phyloP scores from a whole-genome alignment of 805 yeast genomes.

The Candida piceae region DNA sequence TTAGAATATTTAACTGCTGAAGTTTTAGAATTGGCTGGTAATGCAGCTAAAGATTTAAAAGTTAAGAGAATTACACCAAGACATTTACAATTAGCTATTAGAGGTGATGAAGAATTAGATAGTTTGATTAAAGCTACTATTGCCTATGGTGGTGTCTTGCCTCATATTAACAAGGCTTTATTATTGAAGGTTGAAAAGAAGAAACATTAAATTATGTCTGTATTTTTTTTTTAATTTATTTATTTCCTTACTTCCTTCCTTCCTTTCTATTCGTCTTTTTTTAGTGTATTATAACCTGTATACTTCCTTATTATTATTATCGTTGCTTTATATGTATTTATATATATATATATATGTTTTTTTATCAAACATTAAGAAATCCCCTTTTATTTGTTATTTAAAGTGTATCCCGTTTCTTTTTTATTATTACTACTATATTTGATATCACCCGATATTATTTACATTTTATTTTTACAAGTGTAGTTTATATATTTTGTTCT shows the following conservation, averaged over 20 bases:
- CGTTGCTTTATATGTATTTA: neutral
- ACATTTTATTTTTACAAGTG: too few species aligned
- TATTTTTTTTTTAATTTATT: neutral
- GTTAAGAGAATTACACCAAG: conserved; percentile 97
- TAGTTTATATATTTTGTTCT: too few species aligned
- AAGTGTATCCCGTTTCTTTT: too few species aligned
- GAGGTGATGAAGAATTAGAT: conserved; percentile 98
- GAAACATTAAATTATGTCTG: conserved; percentile 26
- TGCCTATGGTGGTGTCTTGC: conserved; percentile 97
- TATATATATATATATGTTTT: neutral
- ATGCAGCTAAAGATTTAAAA: conserved; percentile 93
- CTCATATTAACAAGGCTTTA: conserved; percentile 82
- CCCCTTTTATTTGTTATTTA: too few species aligned
- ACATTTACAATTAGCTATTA: conserved; percentile 92
- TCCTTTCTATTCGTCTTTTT: too few species aligned
- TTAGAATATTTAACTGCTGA: conserved; percentile 95
- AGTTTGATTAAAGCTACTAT: conserved; percentile 90
- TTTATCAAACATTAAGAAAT: neutral
- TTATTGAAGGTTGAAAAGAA: conserved; percentile 70
- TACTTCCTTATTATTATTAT: conserved; percentile 5
- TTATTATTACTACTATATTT: too few species aligned
- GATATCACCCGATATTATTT: too few species aligned
- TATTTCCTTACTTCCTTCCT: neutral
- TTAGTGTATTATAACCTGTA: conserved; percentile 19
- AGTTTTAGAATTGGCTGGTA: conserved; percentile 95